Evolutionary conservation across 805 yeast genomes (phyloP).

Genomic region (Clavispora phyllophila): DNA sequence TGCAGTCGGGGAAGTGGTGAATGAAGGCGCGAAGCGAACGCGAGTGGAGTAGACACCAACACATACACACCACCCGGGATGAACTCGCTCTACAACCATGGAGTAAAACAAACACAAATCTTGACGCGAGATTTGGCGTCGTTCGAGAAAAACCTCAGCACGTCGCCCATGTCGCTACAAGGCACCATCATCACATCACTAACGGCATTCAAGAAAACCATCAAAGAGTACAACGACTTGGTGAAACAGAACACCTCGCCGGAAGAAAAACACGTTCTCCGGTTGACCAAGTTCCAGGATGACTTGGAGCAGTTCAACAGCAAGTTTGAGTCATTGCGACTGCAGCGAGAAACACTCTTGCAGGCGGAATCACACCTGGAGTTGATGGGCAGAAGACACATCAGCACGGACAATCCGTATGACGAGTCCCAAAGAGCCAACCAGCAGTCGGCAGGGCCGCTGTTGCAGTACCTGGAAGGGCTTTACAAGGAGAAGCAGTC

Average conservation of each 20-base stretch:
- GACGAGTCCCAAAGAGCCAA: conserved; percentile 21
- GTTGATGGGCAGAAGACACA: conserved; percentile 48
- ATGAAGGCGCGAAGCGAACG: not conserved
- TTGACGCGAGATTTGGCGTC: conserved; percentile 62
- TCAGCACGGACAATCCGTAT: conserved; percentile 46
- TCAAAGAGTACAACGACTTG: conserved; percentile 60
- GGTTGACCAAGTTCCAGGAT: conserved; percentile 53
- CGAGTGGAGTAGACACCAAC: not conserved
- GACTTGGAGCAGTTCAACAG: conserved; percentile 43
- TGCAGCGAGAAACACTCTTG: conserved; percentile 48
- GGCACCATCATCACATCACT: conserved; percentile 78
- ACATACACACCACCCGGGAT: not conserved
- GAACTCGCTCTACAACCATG: conserved; percentile 90
- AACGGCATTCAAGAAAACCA: conserved; percentile 67
- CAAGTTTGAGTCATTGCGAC: conserved; percentile 51
- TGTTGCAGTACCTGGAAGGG: conserved; percentile 51
- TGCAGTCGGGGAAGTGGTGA: not conserved
- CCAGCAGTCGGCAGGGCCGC: conserved; percentile 20
- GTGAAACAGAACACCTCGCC: conserved; percentile 54
- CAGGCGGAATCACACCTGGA: conserved; percentile 47
- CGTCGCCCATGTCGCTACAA: conserved; percentile 71
- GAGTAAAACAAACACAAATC: conserved; percentile 75
- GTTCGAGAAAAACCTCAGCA: conserved; percentile 60
- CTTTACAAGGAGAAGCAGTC: conserved; percentile 62
- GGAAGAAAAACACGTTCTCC: conserved; percentile 44